Percentiles rank a stretch among this genome's conserved stretches.
phyloP scores from a whole-genome alignment of 495 filamentous ascomycete genomes.

The Hyaloscypha finlandica region DNA sequence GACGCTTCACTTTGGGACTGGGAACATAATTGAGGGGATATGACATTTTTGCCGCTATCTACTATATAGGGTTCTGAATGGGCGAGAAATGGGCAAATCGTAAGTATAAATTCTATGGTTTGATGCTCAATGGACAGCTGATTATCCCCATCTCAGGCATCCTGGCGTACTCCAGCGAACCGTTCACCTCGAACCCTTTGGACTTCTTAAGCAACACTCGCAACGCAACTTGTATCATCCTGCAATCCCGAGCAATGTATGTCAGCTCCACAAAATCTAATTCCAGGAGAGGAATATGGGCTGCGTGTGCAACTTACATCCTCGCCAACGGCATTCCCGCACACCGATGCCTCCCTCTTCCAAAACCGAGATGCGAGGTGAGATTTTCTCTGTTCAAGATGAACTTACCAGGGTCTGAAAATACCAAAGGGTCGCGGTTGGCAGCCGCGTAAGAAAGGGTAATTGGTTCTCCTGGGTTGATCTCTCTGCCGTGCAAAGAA shows the following conservation, averaged over 20 bases:
- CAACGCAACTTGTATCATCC: background rate
- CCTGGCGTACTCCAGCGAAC: background rate
- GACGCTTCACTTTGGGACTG: background rate
- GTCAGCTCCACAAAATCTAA: background rate
- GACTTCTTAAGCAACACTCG: background rate
- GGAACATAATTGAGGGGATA: background rate
- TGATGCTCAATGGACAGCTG: background rate
- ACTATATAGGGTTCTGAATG: background rate
- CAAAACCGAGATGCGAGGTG: background rate
- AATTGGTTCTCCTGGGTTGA: conserved; percentile 1
- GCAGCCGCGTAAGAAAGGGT: background rate
- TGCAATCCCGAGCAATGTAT: background rate
- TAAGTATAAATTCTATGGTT: background rate
- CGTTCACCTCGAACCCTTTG: background rate
- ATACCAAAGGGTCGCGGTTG: background rate
- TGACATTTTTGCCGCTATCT: background rate
- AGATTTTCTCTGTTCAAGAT: background rate
- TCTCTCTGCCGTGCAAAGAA: background rate
- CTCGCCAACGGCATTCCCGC: background rate
- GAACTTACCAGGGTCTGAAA: background rate
- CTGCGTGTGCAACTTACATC: background rate
- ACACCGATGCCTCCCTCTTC: background rate
- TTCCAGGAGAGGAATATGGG: background rate
- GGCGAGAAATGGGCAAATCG: background rate
- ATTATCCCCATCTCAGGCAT: conserved; percentile 1